Base-by-base conservation (phyloP, 1,139 yeast genomes). In the Taiozyma onychis region DNA sequence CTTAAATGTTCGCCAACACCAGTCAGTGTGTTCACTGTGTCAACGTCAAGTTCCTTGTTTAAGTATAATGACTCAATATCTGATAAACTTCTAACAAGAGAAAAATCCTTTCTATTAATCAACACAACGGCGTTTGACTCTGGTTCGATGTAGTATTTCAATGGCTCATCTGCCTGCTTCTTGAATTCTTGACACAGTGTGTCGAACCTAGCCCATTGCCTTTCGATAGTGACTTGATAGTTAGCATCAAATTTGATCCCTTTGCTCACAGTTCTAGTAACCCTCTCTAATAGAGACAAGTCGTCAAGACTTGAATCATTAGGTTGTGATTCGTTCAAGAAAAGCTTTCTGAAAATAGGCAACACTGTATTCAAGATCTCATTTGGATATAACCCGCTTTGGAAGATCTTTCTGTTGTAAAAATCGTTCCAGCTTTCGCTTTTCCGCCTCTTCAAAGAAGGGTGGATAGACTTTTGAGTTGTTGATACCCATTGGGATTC, bases 161-260 rank as follows among this genome's bases (percentile, higher is more conserved):
- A 63, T 1, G 83, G 75, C 60, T 87, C 93, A 52, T 76, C 75
- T 41, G 81, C 73, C 47, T 75, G 74, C 48, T 77, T 81, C 53
- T 75, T 77, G 51, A 86, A 74, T 59, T 88, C 95, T 51, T 78
- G 81, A 62, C 91, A 84, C 37, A 85, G 68, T 4, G 84, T 73
- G 51, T 78, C 80, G 50, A 86, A 75, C 54, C 81, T 77, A 46
- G 74, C 68, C 89, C 91, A 85, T 54, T 76, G 77, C 41, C 63
- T 66, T 39, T 65, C 64, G 24, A 73, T 49, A 22, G 66, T 65
- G 1, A 59, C 49, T 30, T 62, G 62, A 51, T 66, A 66, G 13
- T 62, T 60, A 51, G 53, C 52, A 61, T 56, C 56, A 51, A 57
- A 46, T 56, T 57, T 39, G 16, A 53, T 58, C 24, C 57, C 63